Conservation (phyloP, 345 rosid genomes). For the Salix purpurea region DNA sequence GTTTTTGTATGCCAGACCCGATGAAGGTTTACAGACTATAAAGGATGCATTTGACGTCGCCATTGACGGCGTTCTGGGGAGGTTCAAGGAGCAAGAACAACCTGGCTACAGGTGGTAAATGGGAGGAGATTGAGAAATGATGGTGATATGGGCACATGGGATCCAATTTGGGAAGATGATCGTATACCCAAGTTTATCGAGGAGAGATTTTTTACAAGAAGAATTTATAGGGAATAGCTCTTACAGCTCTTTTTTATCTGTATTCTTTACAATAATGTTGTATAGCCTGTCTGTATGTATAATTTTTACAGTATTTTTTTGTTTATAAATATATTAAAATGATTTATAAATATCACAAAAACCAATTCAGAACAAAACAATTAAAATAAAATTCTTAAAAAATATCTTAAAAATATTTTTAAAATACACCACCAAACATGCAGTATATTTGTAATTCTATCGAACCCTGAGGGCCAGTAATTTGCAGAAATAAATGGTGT, state of each 20-base stretch:
- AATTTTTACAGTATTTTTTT: no score
- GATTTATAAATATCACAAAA: no score
- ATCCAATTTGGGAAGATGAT: neutral
- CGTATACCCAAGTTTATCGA: neutral
- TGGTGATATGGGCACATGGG: neutral
- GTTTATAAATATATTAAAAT: no score
- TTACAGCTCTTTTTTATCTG: neutral
- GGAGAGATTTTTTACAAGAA: neutral
- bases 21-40: slow-evolving; percentile 53
- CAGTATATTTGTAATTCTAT: neutral
- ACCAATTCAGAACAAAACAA: no score
- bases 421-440: no score
- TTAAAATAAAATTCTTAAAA: no score
- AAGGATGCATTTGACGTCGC: slow-evolving; percentile 93
- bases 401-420: no score
- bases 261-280: neutral
- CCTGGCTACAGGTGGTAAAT: slow-evolving; percentile 60
- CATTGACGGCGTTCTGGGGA: slow-evolving; percentile 70
- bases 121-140: neutral
- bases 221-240: neutral
- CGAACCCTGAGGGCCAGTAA: neutral
- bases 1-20: slow-evolving; percentile 58
- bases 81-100: slow-evolving; percentile 68
- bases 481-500: neutral
- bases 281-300: no score